Evolutionary conservation across 2,329 filamentous ascomycete genomes (phyloP), one percentile per base, ranked within the genome.

Genomic region (Exophiala calicioides): DNA sequence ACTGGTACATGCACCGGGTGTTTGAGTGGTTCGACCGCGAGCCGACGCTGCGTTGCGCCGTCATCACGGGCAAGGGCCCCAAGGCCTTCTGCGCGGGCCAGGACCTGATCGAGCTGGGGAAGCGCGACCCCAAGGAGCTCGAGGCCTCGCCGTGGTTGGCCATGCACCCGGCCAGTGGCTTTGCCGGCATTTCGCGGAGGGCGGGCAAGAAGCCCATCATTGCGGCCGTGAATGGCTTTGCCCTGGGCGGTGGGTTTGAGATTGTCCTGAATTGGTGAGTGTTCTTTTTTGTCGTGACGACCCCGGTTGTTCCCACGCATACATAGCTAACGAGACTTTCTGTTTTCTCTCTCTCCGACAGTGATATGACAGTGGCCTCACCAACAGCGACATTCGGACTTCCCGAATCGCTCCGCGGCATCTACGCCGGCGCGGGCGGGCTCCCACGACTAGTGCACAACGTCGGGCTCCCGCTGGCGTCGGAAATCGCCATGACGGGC

Each of bases 201-300:
- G 64, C 68, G 4, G 85, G 85, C 36, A 81, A 80, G 66, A 91
- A 91, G 61, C 87, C 87, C 4, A 75, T 91, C 44, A 77, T 91
- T 20, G 85, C 82, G 1, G 87, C 86, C 1, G 84, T 90, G 15
- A 88, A 90, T 60, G 87, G 87, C 5, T 71, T 85, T 13, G 86
- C 84, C 47, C 75, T 87, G 34, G 87, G 87, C 26, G 87, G 86
- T 42, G 87, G 86, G 1, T 83, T 86, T 66, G 87, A 91, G 71
- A 88, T 90, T 49, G 57, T 59, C 19, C 31, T 59, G 32, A 59
- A 59, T 36, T 59, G 57, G 57, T 59, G 34, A 48, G 54, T 39
- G 5, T 32, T 36, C 8, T 23, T 32, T 30, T 5, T 29, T 7
- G 21, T 12, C 43, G 15, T 30, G 20, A 15, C 31, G 19, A 15